A percentile compares a stretch with the other conserved stretches of the same genome.
phyloP scores from a whole-genome alignment of 805 yeast species.

The Candida morakotiae region DNA sequence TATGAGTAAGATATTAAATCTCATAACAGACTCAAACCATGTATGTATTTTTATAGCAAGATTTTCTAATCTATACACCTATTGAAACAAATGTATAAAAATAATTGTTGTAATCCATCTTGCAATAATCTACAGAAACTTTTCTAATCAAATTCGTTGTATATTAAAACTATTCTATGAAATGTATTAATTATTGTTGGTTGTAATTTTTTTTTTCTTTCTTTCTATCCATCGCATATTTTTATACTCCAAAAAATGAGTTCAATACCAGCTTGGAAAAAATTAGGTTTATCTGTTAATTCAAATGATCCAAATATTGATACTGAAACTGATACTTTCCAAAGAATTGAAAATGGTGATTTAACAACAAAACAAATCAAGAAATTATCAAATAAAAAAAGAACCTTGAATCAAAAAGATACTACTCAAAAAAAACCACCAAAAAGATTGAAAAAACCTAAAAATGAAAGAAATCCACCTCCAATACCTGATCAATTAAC shows the following conservation, averaged over 20 bases:
- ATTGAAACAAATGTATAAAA: too few species aligned
- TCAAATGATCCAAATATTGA: conserved; percentile 22
- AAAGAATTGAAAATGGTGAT: conserved; percentile 37
- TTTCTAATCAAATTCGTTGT: too few species aligned
- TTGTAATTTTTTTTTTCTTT: conserved; percentile 2
- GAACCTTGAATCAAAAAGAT: conserved; percentile 18
- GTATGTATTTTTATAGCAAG: conserved; percentile 34
- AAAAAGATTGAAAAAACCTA: conserved; percentile 67
- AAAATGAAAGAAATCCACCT: conserved; percentile 61
- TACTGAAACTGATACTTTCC: conserved; percentile 40
- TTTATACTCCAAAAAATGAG: conserved; percentile 2
- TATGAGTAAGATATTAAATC: conserved; percentile 19
- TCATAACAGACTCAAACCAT: conserved; percentile 45
- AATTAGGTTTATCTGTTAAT: conserved; percentile 63
- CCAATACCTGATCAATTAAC: conserved; percentile 74
- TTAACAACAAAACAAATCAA: conserved; percentile 42
- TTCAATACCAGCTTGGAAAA: conserved; percentile 75
- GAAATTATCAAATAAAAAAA: conserved; percentile 30
- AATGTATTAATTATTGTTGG: too few species aligned
- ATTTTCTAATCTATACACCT: too few species aligned
- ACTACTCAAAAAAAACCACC: conserved; percentile 51
- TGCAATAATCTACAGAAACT: too few species aligned
- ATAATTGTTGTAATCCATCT: too few species aligned
- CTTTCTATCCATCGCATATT: conserved; percentile 1
- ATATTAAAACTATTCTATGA: too few species aligned